Evolutionary conservation across 2,329 filamentous ascomycete genomes (phyloP), one percentile per base, ranked within the genome.

Genomic region (Diplodia scrobiculata): DNA sequence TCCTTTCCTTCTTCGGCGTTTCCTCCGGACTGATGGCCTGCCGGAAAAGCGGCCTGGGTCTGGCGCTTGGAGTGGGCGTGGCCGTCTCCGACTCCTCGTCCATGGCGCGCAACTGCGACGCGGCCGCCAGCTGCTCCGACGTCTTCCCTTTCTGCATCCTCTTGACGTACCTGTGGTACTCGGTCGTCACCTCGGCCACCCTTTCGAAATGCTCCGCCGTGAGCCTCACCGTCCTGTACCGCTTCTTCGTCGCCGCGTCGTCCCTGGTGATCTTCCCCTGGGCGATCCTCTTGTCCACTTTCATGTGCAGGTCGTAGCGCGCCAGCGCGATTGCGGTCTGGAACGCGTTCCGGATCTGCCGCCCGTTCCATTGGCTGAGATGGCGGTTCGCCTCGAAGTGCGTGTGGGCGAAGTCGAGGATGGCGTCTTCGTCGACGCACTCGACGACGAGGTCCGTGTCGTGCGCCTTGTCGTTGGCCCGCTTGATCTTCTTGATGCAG

Each of bases 311-410:
- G 1, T 62, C 58, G 25, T 41, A 62, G 13, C 68, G 62, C 1
- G 71, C 71, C n/a, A 72, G 53, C 1, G 69, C 68, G 7, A 70
- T 47, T 2, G 71, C 68, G 1, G 69, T 72, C 32, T 72, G 71
- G 47, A 66, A 70, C 3, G 70, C 67, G 27, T 71, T 70, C 2
- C 67, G 55, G 25, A 71, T 71, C 32, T 71, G 67, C 1, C 69
- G 63, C 0, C 68, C 69, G 50, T 70, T 70, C 69, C 68, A 70
- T n/a, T 41, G 14, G 14, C 17, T 41, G 38, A 17, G 5, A 6
- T 7, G 14, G 5, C 14, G 5, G 7, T 51, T 34, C 9, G 48
- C 54, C 21, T 25, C 47, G 29, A 47, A 34, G n/a, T 47, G 29
- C 1, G 27, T n/a, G 17, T 65, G 29, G 0, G 50, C 19, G 3